Evolutionary conservation across 805 yeast species (phyloP).

Genomic region (Cyberlindnera xylosilytica): DNA sequence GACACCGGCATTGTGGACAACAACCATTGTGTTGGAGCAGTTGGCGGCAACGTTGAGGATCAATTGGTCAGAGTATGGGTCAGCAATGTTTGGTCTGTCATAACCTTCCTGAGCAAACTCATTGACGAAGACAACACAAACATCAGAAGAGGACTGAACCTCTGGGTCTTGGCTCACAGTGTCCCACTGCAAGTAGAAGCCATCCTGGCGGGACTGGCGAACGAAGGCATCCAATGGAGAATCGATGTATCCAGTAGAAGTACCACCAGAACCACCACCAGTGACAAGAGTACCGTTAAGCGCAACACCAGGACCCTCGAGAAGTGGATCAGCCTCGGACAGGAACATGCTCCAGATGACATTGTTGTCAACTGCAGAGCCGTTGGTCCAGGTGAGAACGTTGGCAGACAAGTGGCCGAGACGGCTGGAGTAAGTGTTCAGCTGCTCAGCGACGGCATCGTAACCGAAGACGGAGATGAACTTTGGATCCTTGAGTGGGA

Average conservation of each 20-base stretch:
- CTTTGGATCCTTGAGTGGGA: conserved; percentile 7
- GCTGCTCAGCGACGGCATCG: conserved; percentile 3
- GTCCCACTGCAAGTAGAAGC: conserved; percentile 5
- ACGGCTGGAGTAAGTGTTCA: not conserved
- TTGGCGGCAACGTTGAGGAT: conserved; percentile 8
- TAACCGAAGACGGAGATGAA: conserved; percentile 10
- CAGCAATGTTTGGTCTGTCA: conserved; percentile 12
- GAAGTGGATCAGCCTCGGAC: not conserved
- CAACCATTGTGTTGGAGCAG: conserved; percentile 12
- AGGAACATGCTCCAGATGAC: conserved; percentile 1
- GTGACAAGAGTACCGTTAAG: conserved; percentile 8
- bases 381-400: not conserved
- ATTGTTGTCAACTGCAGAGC: not conserved
- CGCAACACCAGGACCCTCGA: conserved; percentile 6
- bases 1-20: conserved; percentile 11
- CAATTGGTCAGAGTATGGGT: conserved; percentile 7
- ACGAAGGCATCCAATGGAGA: conserved; percentile 7
- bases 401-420: not conserved
- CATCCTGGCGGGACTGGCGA: conserved; percentile 4
- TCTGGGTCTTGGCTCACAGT: conserved; percentile 6
- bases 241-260: not conserved
- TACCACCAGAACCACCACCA: conserved; percentile 10
- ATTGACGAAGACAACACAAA: conserved; percentile 9
- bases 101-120: conserved; percentile 9
- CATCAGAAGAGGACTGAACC: conserved; percentile 5